Evolutionary conservation across 2,329 filamentous ascomycete genomes (phyloP).

Genomic region (Lasiodiplodia hormozganensis): DNA sequence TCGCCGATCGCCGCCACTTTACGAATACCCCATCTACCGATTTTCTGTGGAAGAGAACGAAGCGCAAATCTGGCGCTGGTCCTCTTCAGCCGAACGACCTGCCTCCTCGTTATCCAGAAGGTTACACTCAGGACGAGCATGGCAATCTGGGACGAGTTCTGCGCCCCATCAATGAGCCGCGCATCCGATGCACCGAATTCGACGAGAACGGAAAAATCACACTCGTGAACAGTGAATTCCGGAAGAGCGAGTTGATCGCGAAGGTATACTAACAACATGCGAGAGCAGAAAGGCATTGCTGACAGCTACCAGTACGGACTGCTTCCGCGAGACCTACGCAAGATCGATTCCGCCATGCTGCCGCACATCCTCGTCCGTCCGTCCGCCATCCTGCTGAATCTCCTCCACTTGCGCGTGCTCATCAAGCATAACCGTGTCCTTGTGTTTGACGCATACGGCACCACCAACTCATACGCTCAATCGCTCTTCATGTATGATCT

Average conservation of each 20-base stretch:
- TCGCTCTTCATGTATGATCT: slow-evolving; percentile 98
- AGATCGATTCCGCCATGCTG: slow-evolving; percentile 95
- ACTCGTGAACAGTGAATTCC: slow-evolving; percentile 92
- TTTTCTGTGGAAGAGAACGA: slow-evolving; percentile 38
- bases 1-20: slow-evolving; percentile 32
- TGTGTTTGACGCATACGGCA: slow-evolving; percentile 95
- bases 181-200: slow-evolving; percentile 91
- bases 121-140: slow-evolving; percentile 56
- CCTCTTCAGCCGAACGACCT: slow-evolving; percentile 39
- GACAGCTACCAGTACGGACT: slow-evolving; percentile 74
- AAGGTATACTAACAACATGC: slow-evolving; percentile 64
- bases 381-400: slow-evolving; percentile 90
- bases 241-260: slow-evolving; percentile 95
- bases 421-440: slow-evolving; percentile 95
- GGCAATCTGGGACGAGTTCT: slow-evolving; percentile 71
- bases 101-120: slow-evolving; percentile 13
- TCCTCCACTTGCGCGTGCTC: slow-evolving; percentile 93
- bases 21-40: slow-evolving; percentile 31
- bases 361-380: slow-evolving; percentile 95
- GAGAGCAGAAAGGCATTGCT: slow-evolving; percentile 14
- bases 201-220: slow-evolving; percentile 92
- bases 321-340: slow-evolving; percentile 90
- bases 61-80: slow-evolving; percentile 48
- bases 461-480: slow-evolving; percentile 91
- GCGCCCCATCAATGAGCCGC: slow-evolving; percentile 83